These are phyloP conservation scores for Leccinum aurantiacum DNA, from an alignment of 768 basidiomycete genomes.

Conservation along the genomic window DNA sequence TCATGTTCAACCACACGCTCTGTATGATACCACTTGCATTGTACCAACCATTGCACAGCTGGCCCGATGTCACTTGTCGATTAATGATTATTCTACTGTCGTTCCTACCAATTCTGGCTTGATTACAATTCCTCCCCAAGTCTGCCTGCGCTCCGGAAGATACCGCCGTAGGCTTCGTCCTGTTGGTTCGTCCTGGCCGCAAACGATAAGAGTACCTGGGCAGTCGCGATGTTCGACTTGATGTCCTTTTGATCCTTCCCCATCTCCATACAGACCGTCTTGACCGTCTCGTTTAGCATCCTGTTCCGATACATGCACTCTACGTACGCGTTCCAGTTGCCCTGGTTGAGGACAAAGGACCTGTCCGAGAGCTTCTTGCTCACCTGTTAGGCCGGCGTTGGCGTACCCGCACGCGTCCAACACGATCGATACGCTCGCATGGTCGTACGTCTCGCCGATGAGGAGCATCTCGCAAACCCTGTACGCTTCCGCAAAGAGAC, in stretches of 20 bases:
- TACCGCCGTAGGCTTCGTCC: slow-evolving; percentile 46
- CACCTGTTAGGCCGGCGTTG: too few relatives aligned
- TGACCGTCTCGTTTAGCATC: slow-evolving; percentile 63
- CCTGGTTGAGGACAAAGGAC: too few relatives aligned
- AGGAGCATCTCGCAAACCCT: too few relatives aligned
- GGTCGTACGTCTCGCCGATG: too few relatives aligned
- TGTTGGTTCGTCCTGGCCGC: slow-evolving; percentile 44
- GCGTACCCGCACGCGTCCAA: too few relatives aligned
- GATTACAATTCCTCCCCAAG: slow-evolving; percentile 20
- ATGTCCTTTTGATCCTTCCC: too few relatives aligned
- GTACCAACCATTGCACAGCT: slow-evolving; percentile 17
- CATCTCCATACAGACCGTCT: slow-evolving; percentile 64
- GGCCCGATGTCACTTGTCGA: slow-evolving; percentile 18
- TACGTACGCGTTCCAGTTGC: slow-evolving; percentile 60
- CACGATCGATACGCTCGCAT: too few relatives aligned
- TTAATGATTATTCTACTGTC: slow-evolving; percentile 12
- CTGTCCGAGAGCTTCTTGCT: too few relatives aligned
- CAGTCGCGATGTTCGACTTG: slow-evolving; percentile 33
- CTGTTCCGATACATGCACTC: slow-evolving; percentile 82
- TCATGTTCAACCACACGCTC: slow-evolving; percentile 68
- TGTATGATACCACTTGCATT: slow-evolving; percentile 33
- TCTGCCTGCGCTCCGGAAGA: slow-evolving; percentile 32
- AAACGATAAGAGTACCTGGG: slow-evolving; percentile 56
- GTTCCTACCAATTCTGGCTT: slow-evolving; percentile 16
- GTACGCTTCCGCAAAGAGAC: too few relatives aligned